Evolutionary conservation across 495 filamentous ascomycete genomes (phyloP).

Genomic region (Penicillium paradoxum): DNA sequence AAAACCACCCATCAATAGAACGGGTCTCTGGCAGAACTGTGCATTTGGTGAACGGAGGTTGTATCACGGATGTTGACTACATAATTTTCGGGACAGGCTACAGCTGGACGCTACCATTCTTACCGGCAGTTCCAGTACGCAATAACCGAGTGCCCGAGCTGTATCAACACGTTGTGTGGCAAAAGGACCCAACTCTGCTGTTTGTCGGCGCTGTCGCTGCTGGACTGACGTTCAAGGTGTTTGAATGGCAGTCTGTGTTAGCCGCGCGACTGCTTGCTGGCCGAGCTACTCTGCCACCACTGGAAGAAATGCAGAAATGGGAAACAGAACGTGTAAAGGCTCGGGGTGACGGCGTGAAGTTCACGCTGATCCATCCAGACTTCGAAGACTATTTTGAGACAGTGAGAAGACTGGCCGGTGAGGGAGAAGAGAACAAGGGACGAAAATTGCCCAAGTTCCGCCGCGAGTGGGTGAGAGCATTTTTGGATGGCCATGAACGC

Average conservation of each 20-base stretch:
- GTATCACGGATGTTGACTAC: slow-evolving; percentile 30
- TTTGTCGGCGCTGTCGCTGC: slow-evolving; percentile 20
- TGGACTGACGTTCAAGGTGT: slow-evolving; percentile 40
- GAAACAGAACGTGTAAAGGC: slow-evolving; percentile 31
- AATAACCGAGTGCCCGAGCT: slow-evolving; percentile 13
- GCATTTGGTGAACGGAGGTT: slow-evolving; percentile 30
- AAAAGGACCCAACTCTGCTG: slow-evolving; percentile 11
- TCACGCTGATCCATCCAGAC: slow-evolving; percentile 36
- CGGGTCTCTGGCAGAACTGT: slow-evolving; percentile 13
- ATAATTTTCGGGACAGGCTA: slow-evolving; percentile 39
- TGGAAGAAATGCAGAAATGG: slow-evolving; percentile 34
- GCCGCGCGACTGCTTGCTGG: slow-evolving; percentile 42
- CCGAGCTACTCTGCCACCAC: slow-evolving; percentile 28
- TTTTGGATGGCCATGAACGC: not conserved
- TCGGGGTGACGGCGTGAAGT: slow-evolving; percentile 36
- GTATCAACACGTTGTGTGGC: slow-evolving; percentile 14
- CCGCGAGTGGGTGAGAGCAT: not conserved
- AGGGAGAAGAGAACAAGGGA: not conserved
- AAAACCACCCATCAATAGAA: not conserved
- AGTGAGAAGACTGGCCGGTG: not conserved
- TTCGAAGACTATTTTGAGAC: slow-evolving; percentile 44
- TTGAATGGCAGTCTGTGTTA: slow-evolving; percentile 46
- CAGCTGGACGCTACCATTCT: slow-evolving; percentile 12
- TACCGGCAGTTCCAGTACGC: not conserved
- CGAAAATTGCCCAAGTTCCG: not conserved